Conservation (phyloP, 116 monocot species). For the Cymodocea nodosa region DNA sequence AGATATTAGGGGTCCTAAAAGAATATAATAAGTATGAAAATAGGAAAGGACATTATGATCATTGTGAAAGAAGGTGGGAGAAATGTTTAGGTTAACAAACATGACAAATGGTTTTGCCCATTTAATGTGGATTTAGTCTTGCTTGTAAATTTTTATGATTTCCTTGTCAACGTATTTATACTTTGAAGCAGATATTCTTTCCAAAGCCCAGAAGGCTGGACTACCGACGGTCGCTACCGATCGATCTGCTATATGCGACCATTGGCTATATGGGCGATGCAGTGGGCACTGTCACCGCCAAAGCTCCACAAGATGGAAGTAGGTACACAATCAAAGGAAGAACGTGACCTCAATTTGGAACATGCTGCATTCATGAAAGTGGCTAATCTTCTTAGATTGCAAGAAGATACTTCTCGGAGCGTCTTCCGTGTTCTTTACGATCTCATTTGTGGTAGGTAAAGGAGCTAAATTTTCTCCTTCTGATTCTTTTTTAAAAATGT, state of each 20-base stretch:
- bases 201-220: constrained; percentile 96
- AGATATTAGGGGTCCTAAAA: too few relatives aligned
- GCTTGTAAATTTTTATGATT: not conserved
- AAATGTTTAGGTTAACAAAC: too few relatives aligned
- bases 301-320: constrained; percentile 38
- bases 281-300: constrained; percentile 83
- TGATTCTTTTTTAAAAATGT: too few relatives aligned
- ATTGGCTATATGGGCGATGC: constrained; percentile 98
- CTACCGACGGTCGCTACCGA: constrained; percentile 56
- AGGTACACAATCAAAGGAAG: not conserved
- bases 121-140: not conserved
- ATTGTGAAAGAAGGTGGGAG: too few relatives aligned
- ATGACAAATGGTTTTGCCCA: not conserved
- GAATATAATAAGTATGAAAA: too few relatives aligned
- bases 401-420: constrained; percentile 48
- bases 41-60: too few relatives aligned
- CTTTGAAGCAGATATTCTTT: constrained; percentile 59
- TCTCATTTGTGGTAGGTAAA: constrained; percentile 22
- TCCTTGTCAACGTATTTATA: not conserved
- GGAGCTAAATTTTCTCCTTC: not conserved
- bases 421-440: constrained; percentile 46
- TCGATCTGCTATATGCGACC: constrained; percentile 97
- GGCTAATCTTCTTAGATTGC: constrained; percentile 57
- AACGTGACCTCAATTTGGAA: constrained; percentile 11
- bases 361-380: constrained; percentile 44